A percentile compares a stretch with the other conserved stretches of the same genome.
These are phyloP conservation scores for Teratosphaeria pseudoeucalypti DNA, from an alignment of 2,329 filamentous ascomycete species.

Conservation along the genomic window DNA sequence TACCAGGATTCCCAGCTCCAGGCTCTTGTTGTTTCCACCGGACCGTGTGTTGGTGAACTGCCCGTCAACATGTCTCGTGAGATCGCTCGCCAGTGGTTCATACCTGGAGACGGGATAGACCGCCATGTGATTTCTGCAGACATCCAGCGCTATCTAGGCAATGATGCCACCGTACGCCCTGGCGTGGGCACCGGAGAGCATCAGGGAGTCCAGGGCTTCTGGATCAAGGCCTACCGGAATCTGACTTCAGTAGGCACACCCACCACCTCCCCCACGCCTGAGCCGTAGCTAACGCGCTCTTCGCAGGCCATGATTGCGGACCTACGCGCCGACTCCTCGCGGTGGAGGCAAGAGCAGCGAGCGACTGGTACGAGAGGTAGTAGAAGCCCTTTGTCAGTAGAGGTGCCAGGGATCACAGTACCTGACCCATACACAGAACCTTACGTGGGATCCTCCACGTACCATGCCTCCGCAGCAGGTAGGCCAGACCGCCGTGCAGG, in stretches of 20 bases:
- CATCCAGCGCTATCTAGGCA: slow-evolving; percentile 42
- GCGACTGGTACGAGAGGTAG: slow-evolving; percentile 36
- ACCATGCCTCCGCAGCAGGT: slow-evolving; percentile 32
- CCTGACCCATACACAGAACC: slow-evolving; percentile 22
- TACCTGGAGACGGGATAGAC: slow-evolving; percentile 40
- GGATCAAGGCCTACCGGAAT: slow-evolving; percentile 42
- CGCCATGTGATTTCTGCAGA: slow-evolving; percentile 43
- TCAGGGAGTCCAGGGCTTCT: slow-evolving; percentile 39
- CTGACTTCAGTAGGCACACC: slow-evolving; percentile 35
- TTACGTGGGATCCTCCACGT: slow-evolving; percentile 28
- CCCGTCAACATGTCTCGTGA: slow-evolving; percentile 20
- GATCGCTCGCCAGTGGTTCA: slow-evolving; percentile 38
- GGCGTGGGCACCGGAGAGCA: slow-evolving; percentile 35
- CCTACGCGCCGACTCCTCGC: slow-evolving; percentile 37
- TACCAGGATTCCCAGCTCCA: not conserved
- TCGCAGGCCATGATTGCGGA: slow-evolving; percentile 41
- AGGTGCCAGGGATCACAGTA: slow-evolving; percentile 32
- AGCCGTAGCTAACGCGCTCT: slow-evolving; percentile 3
- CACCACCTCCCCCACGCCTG: not conserved
- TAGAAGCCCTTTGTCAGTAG: slow-evolving; percentile 29
- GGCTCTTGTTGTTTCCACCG: not conserved
- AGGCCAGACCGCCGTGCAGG: slow-evolving; percentile 33
- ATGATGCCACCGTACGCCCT: slow-evolving; percentile 40
- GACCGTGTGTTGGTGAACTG: not conserved
- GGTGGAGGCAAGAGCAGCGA: slow-evolving; percentile 32